Evolutionary conservation across 495 filamentous ascomycete species (phyloP).

Genomic region (Diplogelasinospora grovesii): DNA sequence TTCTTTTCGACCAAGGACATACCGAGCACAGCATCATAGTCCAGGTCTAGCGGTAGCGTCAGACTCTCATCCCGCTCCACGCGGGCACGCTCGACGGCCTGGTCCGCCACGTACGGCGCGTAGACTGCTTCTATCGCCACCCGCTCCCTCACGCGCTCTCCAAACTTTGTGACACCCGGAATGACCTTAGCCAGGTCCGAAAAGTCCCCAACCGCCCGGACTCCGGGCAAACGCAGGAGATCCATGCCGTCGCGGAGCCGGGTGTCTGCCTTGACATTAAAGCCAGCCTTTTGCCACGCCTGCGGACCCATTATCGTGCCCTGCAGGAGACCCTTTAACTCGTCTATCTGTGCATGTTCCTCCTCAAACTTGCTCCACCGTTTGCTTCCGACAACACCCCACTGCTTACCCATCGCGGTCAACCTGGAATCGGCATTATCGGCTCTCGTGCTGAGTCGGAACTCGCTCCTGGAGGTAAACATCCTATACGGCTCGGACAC

Average conservation of each 20-base stretch:
- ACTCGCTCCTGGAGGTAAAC: conserved; percentile 96
- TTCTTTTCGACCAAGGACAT: conserved; percentile 72
- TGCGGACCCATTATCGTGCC: conserved; percentile 46
- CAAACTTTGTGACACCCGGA: conserved; percentile 43
- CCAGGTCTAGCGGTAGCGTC: conserved; percentile 63
- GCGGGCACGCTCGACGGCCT: conserved; percentile 53
- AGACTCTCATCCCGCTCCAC: conserved; percentile 74
- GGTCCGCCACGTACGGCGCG: conserved; percentile 71
- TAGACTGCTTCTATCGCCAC: conserved; percentile 77
- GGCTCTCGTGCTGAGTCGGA: conserved; percentile 80
- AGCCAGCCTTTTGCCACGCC: conserved; percentile 63
- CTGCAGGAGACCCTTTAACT: conserved; percentile 54
- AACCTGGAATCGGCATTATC: conserved; percentile 92
- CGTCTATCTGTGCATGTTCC: conserved; percentile 55
- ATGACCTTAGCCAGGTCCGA: conserved; percentile 35
- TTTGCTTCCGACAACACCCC: conserved; percentile 69
- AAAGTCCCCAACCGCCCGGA: conserved; percentile 51
- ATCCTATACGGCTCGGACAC: conserved; percentile 96
- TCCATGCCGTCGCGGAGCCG: conserved; percentile 63
- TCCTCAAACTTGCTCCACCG: conserved; percentile 68
- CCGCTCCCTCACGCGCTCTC: conserved; percentile 52
- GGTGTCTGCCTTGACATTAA: conserved; percentile 55
- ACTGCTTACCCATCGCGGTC: conserved; percentile 67
- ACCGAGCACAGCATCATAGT: conserved; percentile 66
- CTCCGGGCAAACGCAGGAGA: conserved; percentile 56